Percentiles rank a stretch among this genome's conserved stretches.
Evolutionary conservation across 2,329 filamentous ascomycete genomes (phyloP).

Genomic region (Trichoderma cornu-damae): DNA sequence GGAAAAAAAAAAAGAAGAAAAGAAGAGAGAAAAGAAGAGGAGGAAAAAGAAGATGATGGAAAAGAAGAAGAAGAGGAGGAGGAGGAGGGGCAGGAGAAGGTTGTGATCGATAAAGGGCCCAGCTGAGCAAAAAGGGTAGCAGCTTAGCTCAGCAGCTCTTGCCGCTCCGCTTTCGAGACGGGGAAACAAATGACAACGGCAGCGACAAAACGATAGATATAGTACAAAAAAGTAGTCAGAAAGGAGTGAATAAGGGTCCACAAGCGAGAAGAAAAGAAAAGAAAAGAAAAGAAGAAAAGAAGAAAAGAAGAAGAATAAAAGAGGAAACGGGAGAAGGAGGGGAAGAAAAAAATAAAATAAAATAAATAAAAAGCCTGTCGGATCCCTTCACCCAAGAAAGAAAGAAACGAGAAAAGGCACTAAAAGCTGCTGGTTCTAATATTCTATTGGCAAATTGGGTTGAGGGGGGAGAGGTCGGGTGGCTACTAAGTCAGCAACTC

Average conservation of each 20-base stretch:
- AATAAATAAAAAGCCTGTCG: not conserved
- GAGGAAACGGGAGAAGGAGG: not conserved
- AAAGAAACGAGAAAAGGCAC: not conserved
- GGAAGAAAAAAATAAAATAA: not conserved
- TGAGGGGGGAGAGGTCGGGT: not conserved
- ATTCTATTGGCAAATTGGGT: too few species aligned
- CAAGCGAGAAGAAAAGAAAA: not conserved
- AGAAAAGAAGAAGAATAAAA: not conserved
- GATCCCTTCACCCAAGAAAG: not conserved
- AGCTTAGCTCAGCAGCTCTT: too few species aligned
- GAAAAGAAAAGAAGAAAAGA: not conserved
- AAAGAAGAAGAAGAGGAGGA: too few species aligned
- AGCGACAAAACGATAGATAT: too few species aligned
- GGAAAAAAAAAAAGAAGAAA: not conserved
- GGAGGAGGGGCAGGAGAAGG: not conserved
- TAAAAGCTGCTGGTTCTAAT: too few species aligned
- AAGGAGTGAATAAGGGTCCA: not conserved
- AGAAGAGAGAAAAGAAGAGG: not conserved
- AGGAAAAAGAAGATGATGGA: not conserved
- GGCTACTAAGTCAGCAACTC: not conserved
- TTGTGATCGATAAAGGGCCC: too few species aligned
- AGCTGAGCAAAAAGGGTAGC: too few species aligned
- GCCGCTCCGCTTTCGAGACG: too few species aligned
- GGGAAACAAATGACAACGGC: too few species aligned
- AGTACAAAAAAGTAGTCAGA: not conserved